Base-by-base conservation (phyloP, 352 stramenopile species). In the Nothophytophthora sp. region DNA sequence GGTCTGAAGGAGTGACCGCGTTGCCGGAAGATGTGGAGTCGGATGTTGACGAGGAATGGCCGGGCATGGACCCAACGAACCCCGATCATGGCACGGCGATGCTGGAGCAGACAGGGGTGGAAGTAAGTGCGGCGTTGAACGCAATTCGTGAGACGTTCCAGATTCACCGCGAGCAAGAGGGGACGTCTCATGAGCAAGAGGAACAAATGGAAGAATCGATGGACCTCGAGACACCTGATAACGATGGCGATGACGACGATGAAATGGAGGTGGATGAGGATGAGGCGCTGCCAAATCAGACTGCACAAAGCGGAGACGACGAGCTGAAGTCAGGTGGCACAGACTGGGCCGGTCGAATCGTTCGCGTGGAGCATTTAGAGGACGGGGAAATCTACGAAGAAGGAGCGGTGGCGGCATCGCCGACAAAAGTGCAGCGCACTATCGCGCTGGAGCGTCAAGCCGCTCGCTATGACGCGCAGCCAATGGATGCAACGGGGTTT, bases 311-410 rank as follows among this genome's bases (percentile, higher is more conserved):
- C 33, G 37, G 5, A 38, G n/a, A 46, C 1, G 36, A 44, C 4
- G 37, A 39, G 18, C 16, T 45, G 4, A 22, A 9, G 20, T 50
- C 29, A n/a, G 4, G 28, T 12, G 24, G 27, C 2, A 47, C 53
- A 3, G 24, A 37, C 0, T 25, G 30, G 13, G 24, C 20, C 10
- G 45, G 63, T 50, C 39, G 32, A 28, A 51, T 53, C 25, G 35
- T 42, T 56, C 30, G 49, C 15, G 53, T 53, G 23, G 60, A 79
- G 42, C 37, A 59, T n/a, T 48, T 88, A 11, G 78, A 90, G 50
- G 80, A 93, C 41, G 82, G 81, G 7, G 81, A 91, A 39, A 89
- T 90, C 42, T 79, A 81, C 40, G 77, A 90, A 65, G 80, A 86
- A 74, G 69, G 76, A 36, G 67, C 50, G 0, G 46, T 61, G 29